Base-by-base conservation (phyloP, 2,329 filamentous ascomycete genomes). In the Pseudogymnoascus sp. region DNA sequence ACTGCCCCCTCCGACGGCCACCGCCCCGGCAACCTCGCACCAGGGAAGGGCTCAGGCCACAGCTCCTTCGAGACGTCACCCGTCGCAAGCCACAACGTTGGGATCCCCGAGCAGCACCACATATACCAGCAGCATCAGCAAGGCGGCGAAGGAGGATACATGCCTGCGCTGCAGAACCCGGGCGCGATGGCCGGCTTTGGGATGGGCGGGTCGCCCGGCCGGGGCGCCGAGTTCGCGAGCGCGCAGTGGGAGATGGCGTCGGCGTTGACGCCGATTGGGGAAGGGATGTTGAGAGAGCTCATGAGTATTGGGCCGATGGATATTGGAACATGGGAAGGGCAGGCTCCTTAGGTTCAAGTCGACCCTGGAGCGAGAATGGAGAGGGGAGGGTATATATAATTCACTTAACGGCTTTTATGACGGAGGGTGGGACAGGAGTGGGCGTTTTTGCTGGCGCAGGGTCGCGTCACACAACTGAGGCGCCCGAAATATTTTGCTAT, bases 231-330 rank as follows among this genome's bases (percentile, higher is more conserved):
- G 59, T 45, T 39, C 8, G 35, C 59, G n/a, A 33, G 35, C 11
- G 59, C 35, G 10, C 26, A 33, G 0, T 72, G 70, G 71, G 83
- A 81, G 68, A 73, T 33, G 63, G 73, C 19, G 61, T 72, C 76
- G 16, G 79, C 77, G 7, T 80, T 84, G 74, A 80, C 81, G 19
- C 81, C 81, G 4, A 79, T 83, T 12, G 79, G 81, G 0, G 83
- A 86, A 59, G 82, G 83, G 0, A 78, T 86, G 45, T 72, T 86
- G 55, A 76, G 81, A 63, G 79, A 81, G 7, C 73, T 86, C 62
- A 83, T 85, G 79, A 81, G 79, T 62, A 80, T 85, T 75, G 80
- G 80, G 6, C 77, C 82, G 0, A 83, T 87, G 78, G 83, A 86
- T 66, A 79, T 87, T 80, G 83, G 83, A 66, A 72, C 75, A 72